Evolutionary conservation across 371 early-diverging fungal species (phyloP).

Genomic region (Catenaria anguillulae): DNA sequence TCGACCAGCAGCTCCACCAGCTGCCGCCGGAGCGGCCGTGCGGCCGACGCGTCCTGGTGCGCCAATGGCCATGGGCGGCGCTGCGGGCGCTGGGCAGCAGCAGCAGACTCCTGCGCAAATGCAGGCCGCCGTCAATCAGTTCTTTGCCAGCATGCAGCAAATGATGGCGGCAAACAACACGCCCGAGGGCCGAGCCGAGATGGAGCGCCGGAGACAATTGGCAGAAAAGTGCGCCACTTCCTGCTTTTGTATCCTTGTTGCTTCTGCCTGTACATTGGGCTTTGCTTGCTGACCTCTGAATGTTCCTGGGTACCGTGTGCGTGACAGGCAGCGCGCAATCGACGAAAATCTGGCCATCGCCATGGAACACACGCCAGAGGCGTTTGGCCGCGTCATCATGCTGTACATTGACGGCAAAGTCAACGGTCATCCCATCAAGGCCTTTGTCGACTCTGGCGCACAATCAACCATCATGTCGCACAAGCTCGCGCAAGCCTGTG

Average conservation of each 20-base stretch:
- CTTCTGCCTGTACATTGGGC: too few species aligned
- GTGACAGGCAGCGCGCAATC: constrained; percentile 74
- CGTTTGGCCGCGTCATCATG: constrained; percentile 80
- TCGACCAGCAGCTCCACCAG: too few species aligned
- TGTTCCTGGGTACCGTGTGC: constrained; percentile 73
- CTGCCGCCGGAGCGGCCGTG: constrained; percentile 14
- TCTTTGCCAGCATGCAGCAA: constrained; percentile 20
- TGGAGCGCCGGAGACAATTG: too few species aligned
- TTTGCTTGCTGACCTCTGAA: too few species aligned
- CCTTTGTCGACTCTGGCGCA: constrained; percentile 94
- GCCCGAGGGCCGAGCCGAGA: neutral
- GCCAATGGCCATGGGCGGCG: constrained; percentile 13
- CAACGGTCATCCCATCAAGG: constrained; percentile 73
- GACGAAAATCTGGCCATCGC: constrained; percentile 73
- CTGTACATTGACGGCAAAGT: constrained; percentile 78
- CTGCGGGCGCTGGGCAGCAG: too few species aligned
- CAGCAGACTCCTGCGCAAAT: neutral
- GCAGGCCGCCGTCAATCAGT: neutral
- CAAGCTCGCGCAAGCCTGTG: constrained; percentile 57
- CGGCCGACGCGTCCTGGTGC: neutral
- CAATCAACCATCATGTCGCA: constrained; percentile 71
- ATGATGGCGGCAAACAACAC: neutral
- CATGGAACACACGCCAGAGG: constrained; percentile 89
- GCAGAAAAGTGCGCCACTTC: too few species aligned
- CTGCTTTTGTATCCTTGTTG: constrained; percentile 49